Percentiles rank a stretch among this genome's conserved stretches.
Evolutionary conservation across 352 stramenopile genomes (phyloP).

Genomic region (Globisporangium nagaii): DNA sequence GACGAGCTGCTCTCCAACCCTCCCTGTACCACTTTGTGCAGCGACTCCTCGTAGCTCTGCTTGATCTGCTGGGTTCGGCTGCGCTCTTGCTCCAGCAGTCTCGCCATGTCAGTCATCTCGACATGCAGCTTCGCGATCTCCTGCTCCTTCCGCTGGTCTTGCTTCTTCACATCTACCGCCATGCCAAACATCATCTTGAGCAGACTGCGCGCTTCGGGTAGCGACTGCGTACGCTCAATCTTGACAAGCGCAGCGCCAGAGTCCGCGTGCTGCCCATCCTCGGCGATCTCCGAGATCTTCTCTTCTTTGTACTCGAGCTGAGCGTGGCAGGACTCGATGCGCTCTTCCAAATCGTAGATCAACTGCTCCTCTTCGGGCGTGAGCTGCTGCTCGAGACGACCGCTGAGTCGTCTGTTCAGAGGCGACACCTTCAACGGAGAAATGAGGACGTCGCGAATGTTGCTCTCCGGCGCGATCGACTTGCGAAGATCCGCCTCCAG

Average conservation of each 20-base stretch:
- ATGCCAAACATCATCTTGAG: constrained; percentile 84
- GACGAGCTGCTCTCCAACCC: constrained; percentile 20
- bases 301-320: constrained; percentile 88
- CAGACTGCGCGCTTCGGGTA: constrained; percentile 74
- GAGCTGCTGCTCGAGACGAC: constrained; percentile 39
- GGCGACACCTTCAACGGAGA: constrained; percentile 55
- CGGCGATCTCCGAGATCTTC: constrained; percentile 77
- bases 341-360: constrained; percentile 79
- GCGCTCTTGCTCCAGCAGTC: constrained; percentile 62
- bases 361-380: constrained; percentile 79
- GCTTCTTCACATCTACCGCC: constrained; percentile 84
- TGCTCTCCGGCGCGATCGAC: constrained; percentile 51
- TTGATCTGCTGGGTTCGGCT: constrained; percentile 76
- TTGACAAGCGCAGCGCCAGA: constrained; percentile 51
- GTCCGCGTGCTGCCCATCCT: constrained; percentile 41
- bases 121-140: constrained; percentile 72
- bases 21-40: constrained; percentile 66
- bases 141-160: constrained; percentile 78
- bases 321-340: constrained; percentile 81
- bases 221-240: constrained; percentile 78
- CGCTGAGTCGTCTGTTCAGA: constrained; percentile 37
- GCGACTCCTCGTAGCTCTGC: constrained; percentile 76
- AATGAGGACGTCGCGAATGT: constrained; percentile 77
- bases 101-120: constrained; percentile 56
- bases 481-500: constrained; percentile 64